Percentiles rank a stretch among this genome's conserved stretches.
Conservation (phyloP, 2,329 filamentous ascomycete genomes). For the Elsinoe arachidis region DNA sequence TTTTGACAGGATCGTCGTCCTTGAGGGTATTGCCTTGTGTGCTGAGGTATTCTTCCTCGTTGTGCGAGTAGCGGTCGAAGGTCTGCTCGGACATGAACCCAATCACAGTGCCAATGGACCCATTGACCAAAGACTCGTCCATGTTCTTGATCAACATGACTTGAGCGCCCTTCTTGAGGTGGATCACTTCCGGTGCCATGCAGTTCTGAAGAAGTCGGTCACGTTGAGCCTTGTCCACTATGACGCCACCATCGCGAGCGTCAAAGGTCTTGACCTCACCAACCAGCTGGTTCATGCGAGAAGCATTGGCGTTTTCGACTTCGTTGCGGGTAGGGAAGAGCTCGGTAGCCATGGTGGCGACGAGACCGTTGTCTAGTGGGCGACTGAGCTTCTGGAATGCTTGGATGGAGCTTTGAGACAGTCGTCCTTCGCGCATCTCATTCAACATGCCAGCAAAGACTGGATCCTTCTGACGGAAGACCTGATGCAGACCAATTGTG, state of each 20-base stretch:
- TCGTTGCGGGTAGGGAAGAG: conserved; percentile 85
- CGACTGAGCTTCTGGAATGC: conserved; percentile 68
- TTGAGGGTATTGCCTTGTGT: conserved; percentile 39
- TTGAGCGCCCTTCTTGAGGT: conserved; percentile 83
- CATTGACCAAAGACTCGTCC: conserved; percentile 88
- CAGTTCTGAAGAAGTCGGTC: conserved; percentile 78
- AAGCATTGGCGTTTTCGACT: conserved; percentile 77
- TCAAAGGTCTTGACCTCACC: conserved; percentile 61
- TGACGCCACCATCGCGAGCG: conserved; percentile 63
- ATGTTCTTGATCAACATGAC: conserved; percentile 99
- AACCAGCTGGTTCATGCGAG: conserved; percentile 61
- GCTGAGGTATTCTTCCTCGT: conserved; percentile 48
- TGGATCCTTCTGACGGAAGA: conserved; percentile 89
- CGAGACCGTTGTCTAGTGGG: conserved; percentile 39
- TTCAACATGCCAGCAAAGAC: conserved; percentile 93
- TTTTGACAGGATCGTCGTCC: conserved; percentile 28
- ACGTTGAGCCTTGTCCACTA: conserved; percentile 56
- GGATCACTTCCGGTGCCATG: conserved; percentile 78
- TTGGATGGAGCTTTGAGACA: conserved; percentile 65
- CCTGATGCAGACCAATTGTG: conserved; percentile 88
- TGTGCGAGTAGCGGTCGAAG: conserved; percentile 50
- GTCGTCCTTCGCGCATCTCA: conserved; percentile 85
- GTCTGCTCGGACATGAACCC: conserved; percentile 65
- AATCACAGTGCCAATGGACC: conserved; percentile 78
- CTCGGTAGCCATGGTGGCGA: conserved; percentile 58